These are phyloP conservation scores for Hypomontagnella monticulosa DNA, from an alignment of 495 filamentous ascomycete species.

Conservation along the genomic window DNA sequence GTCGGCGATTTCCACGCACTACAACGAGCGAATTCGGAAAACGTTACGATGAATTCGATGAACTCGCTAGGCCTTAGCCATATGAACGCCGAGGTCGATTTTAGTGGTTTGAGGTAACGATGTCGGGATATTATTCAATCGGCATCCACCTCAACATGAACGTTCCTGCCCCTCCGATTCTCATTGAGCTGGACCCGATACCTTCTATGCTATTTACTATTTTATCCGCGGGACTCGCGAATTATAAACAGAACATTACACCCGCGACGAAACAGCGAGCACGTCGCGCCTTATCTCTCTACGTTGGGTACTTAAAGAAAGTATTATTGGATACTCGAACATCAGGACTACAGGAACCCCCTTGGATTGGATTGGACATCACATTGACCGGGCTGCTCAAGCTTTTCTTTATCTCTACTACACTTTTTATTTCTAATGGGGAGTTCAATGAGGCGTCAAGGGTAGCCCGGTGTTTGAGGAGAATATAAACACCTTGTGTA, in stretches of 20 bases:
- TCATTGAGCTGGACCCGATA: too few species aligned
- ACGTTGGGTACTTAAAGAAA: neutral
- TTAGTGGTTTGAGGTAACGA: slow-evolving; percentile 40
- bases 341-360: neutral
- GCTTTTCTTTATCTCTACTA: neutral
- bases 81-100: slow-evolving; percentile 46
- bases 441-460: slow-evolving; percentile 27
- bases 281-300: too few species aligned
- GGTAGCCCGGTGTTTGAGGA: slow-evolving; percentile 25
- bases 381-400: slow-evolving; percentile 11
- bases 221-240: too few species aligned
- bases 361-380: too few species aligned
- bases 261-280: too few species aligned
- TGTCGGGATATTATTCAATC: neutral
- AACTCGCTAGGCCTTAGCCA: slow-evolving; percentile 46
- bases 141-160: neutral
- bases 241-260: neutral
- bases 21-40: slow-evolving; percentile 55
- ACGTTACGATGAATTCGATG: slow-evolving; percentile 51
- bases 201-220: too few species aligned
- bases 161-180: slow-evolving; percentile 1
- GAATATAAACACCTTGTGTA: slow-evolving; percentile 33
- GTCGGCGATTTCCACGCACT: slow-evolving; percentile 60
- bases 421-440: slow-evolving; percentile 7
- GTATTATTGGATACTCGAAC: too few species aligned